Percentiles rank a stretch among this genome's conserved stretches.
Evolutionary conservation across 352 stramenopile genomes (phyloP).

Genomic region (Phytophthora litchii): DNA sequence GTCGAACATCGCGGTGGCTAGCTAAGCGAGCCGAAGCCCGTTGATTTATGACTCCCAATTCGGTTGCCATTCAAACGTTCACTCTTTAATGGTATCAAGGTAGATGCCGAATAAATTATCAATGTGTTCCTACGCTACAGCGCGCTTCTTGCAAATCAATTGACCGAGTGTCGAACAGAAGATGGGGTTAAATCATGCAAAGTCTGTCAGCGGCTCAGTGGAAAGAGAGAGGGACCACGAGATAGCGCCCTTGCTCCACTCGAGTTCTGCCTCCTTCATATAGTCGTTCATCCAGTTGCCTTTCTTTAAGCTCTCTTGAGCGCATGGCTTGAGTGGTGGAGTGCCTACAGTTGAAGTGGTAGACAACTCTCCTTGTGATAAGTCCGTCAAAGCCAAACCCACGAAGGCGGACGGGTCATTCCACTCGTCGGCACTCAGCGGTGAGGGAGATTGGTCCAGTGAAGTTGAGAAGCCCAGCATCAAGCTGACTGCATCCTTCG

Average conservation of each 20-base stretch:
- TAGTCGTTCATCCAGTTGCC: constrained; percentile 56
- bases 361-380: constrained; percentile 43
- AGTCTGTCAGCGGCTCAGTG: constrained; percentile 49
- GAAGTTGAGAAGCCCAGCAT: constrained; percentile 10
- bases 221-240: constrained; percentile 66
- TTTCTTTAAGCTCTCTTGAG: constrained; percentile 32
- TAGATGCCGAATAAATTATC: constrained; percentile 48
- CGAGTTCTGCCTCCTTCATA: constrained; percentile 61
- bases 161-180: neutral
- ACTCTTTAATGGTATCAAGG: constrained; percentile 27
- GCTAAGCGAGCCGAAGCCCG: constrained; percentile 7
- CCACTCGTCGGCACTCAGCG: constrained; percentile 72
- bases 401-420: constrained; percentile 51
- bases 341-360: constrained; percentile 21
- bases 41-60: neutral
- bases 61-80: constrained; percentile 4
- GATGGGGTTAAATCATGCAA: constrained; percentile 21
- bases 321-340: constrained; percentile 6
- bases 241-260: constrained; percentile 61
- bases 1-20: constrained; percentile 29
- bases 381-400: constrained; percentile 51
- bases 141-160: constrained; percentile 14
- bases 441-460: constrained; percentile 43
- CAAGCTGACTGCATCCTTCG: constrained; percentile 29
- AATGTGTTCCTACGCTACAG: constrained; percentile 27